Evolutionary conservation across 78 protist genomes (phyloP).

Genomic region (Cavenderia fasciculata): DNA sequence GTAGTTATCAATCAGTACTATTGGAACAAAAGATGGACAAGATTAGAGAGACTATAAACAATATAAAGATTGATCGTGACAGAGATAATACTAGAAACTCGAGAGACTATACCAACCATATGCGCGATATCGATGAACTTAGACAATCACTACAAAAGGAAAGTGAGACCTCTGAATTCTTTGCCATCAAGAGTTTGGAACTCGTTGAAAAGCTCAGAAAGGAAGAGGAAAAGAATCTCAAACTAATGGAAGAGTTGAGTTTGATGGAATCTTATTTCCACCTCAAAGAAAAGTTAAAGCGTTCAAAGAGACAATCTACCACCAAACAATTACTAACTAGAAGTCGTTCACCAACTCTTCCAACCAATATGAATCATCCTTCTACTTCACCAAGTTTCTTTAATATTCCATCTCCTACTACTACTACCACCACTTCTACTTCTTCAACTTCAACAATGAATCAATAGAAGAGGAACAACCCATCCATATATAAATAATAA

Average conservation of each 20-base stretch:
- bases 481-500: not conserved
- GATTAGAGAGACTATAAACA: constrained; percentile 44
- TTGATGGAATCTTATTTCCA: constrained; percentile 35
- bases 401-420: not conserved
- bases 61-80: not conserved
- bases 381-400: constrained; percentile 28
- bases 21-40: constrained; percentile 50
- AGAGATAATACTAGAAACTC: constrained; percentile 17
- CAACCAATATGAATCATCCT: constrained; percentile 14
- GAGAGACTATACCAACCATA: constrained; percentile 33
- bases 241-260: constrained; percentile 32
- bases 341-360: constrained; percentile 45
- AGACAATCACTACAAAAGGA: constrained; percentile 35
- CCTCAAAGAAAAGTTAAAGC: constrained; percentile 18
- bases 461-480: not conserved
- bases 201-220: constrained; percentile 10
- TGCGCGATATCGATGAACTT: constrained; percentile 52
- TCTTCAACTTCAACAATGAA: not conserved
- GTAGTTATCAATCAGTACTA: constrained; percentile 1
- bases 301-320: constrained; percentile 7
- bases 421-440: not conserved
- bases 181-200: constrained; percentile 6
- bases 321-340: constrained; percentile 3
- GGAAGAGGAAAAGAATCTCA: constrained; percentile 57
- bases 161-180: constrained; percentile 11